Base-by-base conservation (phyloP, 2,329 filamentous ascomycete genomes). In the Exophiala mesophila region DNA sequence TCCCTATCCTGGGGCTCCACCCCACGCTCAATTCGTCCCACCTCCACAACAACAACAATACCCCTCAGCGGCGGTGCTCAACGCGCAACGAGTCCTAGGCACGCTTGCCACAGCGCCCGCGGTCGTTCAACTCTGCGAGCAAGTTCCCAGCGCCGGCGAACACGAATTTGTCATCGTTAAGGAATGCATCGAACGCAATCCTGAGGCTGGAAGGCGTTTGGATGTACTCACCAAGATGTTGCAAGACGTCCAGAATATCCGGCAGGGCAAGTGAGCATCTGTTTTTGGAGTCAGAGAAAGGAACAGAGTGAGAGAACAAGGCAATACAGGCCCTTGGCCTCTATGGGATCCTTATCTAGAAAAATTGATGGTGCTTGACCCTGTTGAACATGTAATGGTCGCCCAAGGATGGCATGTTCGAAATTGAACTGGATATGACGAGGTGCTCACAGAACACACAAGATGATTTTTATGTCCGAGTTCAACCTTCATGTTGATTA, bases 111-210 rank as follows among this genome's bases (percentile, higher is more conserved):
- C 69, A 16, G 76, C 78, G 12, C 78, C 82, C 0, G 84, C 82
- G 0, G 78, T 86, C 6, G 72, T 77, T 17, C 83, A 88, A 54
- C 67, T 89, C 3, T 68, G 88, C 32, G 77, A 80, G 4, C 80
- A 85, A 51, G 82, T 82, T 1, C 78, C 74, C 15, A 74, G 76
- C 36, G 86, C 85, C 71, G 73, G 80, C 33, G 71, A 77, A n/a
- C 68, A 76, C 12, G 85, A 94, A 58, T 83, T 92, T 76, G 72
- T 77, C 41, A 78, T 92, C 19, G 77, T 96, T 49, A 73, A 76
- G 38, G 72, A 76, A 28, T 81, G 90, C 10, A 72, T 88, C 17
- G 74, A 80, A 36, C 70, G 73, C 8, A 80, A 88, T 41, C 78
- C 80, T 0, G 74, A 73, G 16, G 78, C 85, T 0, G 72, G 78